Percentiles rank a stretch among this genome's conserved stretches.
phyloP scores from a whole-genome alignment of 1,284 basidiomycete species.

The Heterobasidion annosum region DNA sequence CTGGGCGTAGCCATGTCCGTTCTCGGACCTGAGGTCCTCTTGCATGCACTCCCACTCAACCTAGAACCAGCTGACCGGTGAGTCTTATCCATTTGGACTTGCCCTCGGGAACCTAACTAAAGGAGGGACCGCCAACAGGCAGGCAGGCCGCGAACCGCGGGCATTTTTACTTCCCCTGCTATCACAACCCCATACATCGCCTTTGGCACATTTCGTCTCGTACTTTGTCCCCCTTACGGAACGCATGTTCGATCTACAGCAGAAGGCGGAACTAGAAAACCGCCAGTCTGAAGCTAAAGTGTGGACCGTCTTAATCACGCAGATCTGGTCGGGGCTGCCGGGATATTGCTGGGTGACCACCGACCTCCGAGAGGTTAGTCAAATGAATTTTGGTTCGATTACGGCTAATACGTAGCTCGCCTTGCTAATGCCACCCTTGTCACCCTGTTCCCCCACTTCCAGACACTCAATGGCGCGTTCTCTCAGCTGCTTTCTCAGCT shows the following conservation, averaged over 20 bases:
- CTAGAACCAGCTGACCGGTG: conserved; percentile 76
- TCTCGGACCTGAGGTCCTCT: conserved; percentile 77
- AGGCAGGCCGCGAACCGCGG: conserved; percentile 59
- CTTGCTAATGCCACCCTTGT: not conserved
- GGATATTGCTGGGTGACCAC: conserved; percentile 67
- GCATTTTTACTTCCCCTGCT: conserved; percentile 93
- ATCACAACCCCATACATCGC: conserved; percentile 74
- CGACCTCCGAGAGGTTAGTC: conserved; percentile 46
- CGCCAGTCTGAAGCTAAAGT: conserved; percentile 85
- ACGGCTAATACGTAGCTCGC: not conserved
- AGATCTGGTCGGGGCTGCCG: conserved; percentile 89
- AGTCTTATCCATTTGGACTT: conserved; percentile 14
- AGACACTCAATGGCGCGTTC: conserved; percentile 71
- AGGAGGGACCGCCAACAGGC: conserved; percentile 25
- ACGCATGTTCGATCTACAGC: conserved; percentile 83
- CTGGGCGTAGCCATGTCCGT: conserved; percentile 80
- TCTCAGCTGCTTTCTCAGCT: conserved; percentile 87
- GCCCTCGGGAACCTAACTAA: not conserved
- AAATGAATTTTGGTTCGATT: not conserved
- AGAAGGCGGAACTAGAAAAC: conserved; percentile 62
- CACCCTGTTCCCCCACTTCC: not conserved
- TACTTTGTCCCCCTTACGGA: conserved; percentile 95
- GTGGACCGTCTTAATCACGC: conserved; percentile 87
- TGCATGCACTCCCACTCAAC: conserved; percentile 78
- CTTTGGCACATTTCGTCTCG: conserved; percentile 75